Evolutionary conservation across 2,329 filamentous ascomycete genomes (phyloP).

Genomic region (Arthroderma uncinatum): DNA sequence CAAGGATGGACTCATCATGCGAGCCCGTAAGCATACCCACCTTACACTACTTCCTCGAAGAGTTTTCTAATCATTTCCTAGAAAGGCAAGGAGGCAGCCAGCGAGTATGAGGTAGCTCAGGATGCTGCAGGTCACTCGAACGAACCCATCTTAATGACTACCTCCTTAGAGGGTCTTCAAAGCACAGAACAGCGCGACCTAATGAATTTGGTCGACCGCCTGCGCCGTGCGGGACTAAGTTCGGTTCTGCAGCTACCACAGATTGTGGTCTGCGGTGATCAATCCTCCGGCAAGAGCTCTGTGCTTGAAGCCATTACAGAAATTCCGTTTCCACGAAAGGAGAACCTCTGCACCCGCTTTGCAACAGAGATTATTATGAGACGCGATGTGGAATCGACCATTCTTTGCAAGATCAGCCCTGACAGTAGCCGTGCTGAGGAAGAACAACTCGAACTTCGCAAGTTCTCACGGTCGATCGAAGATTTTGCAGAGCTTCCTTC

Average conservation of each 20-base stretch:
- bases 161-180: neutral
- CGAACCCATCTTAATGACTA: neutral
- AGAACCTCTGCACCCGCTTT: slow-evolving; percentile 25
- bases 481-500: slow-evolving; percentile 6
- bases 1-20: too few species aligned
- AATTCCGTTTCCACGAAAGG: slow-evolving; percentile 20
- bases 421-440: slow-evolving; percentile 10
- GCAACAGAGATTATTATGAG: slow-evolving; percentile 22
- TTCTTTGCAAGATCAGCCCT: slow-evolving; percentile 17
- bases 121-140: neutral
- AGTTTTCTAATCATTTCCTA: too few species aligned
- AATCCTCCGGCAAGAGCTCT: slow-evolving; percentile 24
- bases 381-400: slow-evolving; percentile 5
- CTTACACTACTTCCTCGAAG: too few species aligned
- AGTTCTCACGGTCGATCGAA: slow-evolving; percentile 12
- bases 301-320: slow-evolving; percentile 24
- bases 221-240: slow-evolving; percentile 41
- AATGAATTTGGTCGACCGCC: slow-evolving; percentile 43
- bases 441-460: slow-evolving; percentile 13
- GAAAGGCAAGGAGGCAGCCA: neutral
- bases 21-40: too few species aligned
- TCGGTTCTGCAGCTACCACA: slow-evolving; percentile 34
- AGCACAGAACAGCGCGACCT: slow-evolving; percentile 37
- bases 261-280: slow-evolving; percentile 24
- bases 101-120: neutral